Evolutionary conservation across 805 yeast species (phyloP).

Genomic region (Candida insectorum): DNA sequence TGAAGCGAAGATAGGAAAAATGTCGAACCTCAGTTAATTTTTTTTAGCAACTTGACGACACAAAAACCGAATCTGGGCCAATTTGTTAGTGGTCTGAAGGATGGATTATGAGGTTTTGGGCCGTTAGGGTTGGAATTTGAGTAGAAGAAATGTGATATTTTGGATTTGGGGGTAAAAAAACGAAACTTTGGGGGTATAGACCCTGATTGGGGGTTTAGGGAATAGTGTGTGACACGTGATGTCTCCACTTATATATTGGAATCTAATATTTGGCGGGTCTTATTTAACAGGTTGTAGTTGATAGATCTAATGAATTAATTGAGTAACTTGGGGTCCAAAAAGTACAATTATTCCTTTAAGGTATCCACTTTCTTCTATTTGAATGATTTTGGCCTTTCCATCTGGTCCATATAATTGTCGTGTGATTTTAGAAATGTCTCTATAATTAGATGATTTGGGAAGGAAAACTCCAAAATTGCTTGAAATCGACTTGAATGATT

Average conservation of each 20-base stretch:
- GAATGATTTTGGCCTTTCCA: conserved; percentile 45
- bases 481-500: conserved; percentile 39
- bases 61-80: too few species aligned
- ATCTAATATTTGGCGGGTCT: too few species aligned
- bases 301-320: too few species aligned
- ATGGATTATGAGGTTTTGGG: too few species aligned
- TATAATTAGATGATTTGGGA: conserved; percentile 57
- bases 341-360: conserved; percentile 55
- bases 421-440: conserved; percentile 50
- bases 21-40: too few species aligned
- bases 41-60: too few species aligned
- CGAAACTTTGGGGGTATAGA: conserved; percentile 1
- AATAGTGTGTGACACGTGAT: not conserved
- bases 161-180: too few species aligned
- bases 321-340: conserved; percentile 46
- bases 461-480: conserved; percentile 56
- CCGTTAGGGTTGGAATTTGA: too few species aligned
- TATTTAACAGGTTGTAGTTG: not conserved
- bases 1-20: too few species aligned
- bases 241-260: too few species aligned
- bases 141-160: too few species aligned
- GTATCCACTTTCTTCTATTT: conserved; percentile 38
- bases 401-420: conserved; percentile 41
- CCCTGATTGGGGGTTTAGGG: not conserved
- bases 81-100: too few species aligned